Base-by-base conservation (phyloP, 2,329 filamentous ascomycete species). In the Epichloe brachyelytri region DNA sequence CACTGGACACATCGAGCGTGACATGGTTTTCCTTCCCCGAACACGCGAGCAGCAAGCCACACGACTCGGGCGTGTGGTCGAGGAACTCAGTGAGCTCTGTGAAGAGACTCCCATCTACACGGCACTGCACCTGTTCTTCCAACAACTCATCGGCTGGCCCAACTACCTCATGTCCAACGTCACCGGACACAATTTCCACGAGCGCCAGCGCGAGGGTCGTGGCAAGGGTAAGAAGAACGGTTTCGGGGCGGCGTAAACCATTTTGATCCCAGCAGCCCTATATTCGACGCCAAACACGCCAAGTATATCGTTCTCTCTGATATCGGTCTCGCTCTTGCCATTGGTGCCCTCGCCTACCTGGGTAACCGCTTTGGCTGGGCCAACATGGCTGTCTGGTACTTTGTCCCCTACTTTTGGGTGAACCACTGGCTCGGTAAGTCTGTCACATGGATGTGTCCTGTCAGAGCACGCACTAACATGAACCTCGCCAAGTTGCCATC, bases 21-120 rank as follows among this genome's bases (percentile, higher is more conserved):
- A 98, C 72, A 98, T 98, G 93, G 93, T 97, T 56, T 97, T 96
- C 67, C 77, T 97, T n/a, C 93, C 93, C 54, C 88, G 88, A 71
- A 95, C 89, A 51, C 84, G 90, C 53, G 82, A 93, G 58, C 73
- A 86, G 65, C 90, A 86, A 63, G 88, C 89, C 58, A 77, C 76
- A 54, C 84, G 85, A 53, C 68, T 91, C 54, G 88, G 89, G 62
- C 79, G 77, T 62, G 62, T 90, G 53, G 74, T 78, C 49, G 88
- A 96, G 68, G 88, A 97, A 71, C 72, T 98, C 53, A 73, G 80
- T 53, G 91, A 98, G 73, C 77, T 98, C 54, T 83, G 86, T 59
- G 93, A 98, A 77, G 93, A 98, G 75, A 95, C 93, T 1, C 93
- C 93, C 46, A 83, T 94, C 61, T 80, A 79, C 59, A 96, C 89